A percentile compares a stretch with the other conserved stretches of the same genome.
Conservation (phyloP, 2,329 filamentous ascomycete genomes). For the Fusarium sp. region DNA sequence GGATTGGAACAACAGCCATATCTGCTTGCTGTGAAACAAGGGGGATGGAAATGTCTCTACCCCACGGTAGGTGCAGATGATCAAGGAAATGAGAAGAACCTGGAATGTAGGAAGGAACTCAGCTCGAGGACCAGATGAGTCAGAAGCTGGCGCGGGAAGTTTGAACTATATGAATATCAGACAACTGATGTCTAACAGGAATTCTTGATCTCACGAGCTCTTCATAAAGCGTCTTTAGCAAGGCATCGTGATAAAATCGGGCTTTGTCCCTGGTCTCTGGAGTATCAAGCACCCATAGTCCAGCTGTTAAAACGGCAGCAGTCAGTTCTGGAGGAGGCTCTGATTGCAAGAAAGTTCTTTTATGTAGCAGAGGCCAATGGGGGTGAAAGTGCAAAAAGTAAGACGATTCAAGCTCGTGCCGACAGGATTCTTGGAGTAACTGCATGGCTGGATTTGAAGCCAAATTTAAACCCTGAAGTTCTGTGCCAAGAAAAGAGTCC, state of each 20-base stretch:
- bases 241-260: not conserved
- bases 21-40: not conserved
- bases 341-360: not conserved
- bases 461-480: not conserved
- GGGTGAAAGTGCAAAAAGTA: not conserved
- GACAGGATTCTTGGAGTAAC: not conserved
- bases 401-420: not conserved
- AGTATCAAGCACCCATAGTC: not conserved
- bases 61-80: not conserved
- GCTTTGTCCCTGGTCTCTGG: not conserved
- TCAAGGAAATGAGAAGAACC: not conserved
- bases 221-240: not conserved
- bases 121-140: not conserved
- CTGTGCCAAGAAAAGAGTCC: accelerated
- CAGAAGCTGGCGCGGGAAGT: accelerated
- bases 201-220: not conserved
- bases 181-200: accelerated
- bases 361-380: not conserved
- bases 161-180: not conserved
- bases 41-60: not conserved
- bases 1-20: not conserved
- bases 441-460: not conserved
- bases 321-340: accelerated
- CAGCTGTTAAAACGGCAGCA: not conserved
- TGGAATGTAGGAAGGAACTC: not conserved